Base-by-base conservation (phyloP, 768 basidiomycete species). In the Boletus sensibilis region DNA sequence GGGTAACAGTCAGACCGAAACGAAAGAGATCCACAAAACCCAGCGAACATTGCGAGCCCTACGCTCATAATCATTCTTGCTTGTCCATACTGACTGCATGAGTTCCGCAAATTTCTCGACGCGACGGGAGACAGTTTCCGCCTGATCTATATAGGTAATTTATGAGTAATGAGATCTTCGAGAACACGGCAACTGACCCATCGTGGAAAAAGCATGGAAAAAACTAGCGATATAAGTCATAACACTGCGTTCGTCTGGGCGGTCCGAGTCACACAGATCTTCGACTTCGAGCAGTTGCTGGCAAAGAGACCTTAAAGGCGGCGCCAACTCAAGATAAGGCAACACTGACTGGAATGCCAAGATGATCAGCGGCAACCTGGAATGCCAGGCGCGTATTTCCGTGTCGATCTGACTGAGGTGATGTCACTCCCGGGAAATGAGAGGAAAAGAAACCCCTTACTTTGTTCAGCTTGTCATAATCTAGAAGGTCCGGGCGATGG, bases 141-240 rank as follows among this genome's bases (percentile, higher is more conserved):
- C 89, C 72, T 97, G 95, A 65, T 98, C 96, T 97, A 42, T 46
- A 56, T 9, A 14, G 2, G 16, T 31, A 11, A 42, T 40, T 31
- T 58, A 53, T 56, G 41, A 58, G 39, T n/a, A 35, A 44, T 1
- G 10, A 21, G 14, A 44, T 11, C 11, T 13, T 23, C 16, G 27
- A 47, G n/a, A 47, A 29, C 35, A 42, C 13, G 8, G 35, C 29
- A 13, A 72, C 83, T 49, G 61, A 95, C 95, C 93, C 88, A 97
- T 95, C 0, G 92, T 87, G 0, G 94, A 96, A 71, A 99, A 99
- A 0, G 96, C 95, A 68, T 98, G 97, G 79, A 99, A 99, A 74
- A 82, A 98, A 64, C 92, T 92, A 34, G 97, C 97, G 44, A 99
- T 89, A 63, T 98, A 98, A 5, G 94, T 98, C 93, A 98, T 98